Conservation (phyloP, 2,329 filamentous ascomycete genomes). For the Neofusicoccum sp. region DNA sequence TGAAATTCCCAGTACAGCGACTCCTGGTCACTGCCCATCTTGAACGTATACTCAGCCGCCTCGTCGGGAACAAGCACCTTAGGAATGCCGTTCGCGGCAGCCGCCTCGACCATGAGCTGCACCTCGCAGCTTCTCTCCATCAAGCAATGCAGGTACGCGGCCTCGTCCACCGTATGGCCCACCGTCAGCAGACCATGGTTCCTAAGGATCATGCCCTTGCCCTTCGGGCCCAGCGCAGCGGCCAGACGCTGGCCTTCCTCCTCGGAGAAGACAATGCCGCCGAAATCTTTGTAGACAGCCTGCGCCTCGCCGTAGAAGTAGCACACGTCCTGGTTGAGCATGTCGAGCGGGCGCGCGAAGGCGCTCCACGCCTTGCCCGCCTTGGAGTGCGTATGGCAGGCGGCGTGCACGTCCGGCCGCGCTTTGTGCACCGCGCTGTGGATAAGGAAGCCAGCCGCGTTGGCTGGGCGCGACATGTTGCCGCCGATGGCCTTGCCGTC, state of each 20-base stretch:
- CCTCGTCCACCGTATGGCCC: slow-evolving; percentile 70
- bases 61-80: slow-evolving; percentile 58
- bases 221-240: slow-evolving; percentile 59
- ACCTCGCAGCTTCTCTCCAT: slow-evolving; percentile 68
- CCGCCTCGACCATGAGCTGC: slow-evolving; percentile 67
- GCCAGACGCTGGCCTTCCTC: slow-evolving; percentile 66
- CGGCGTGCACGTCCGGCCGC: slow-evolving; percentile 62
- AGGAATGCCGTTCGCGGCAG: slow-evolving; percentile 49
- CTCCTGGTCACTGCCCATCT: slow-evolving; percentile 48
- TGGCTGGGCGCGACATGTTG: slow-evolving; percentile 59
- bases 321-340: slow-evolving; percentile 68
- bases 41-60: slow-evolving; percentile 54
- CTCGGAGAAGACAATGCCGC: slow-evolving; percentile 61
- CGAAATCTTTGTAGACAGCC: slow-evolving; percentile 63
- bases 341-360: slow-evolving; percentile 65
- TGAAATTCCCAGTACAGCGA: slow-evolving; percentile 53
- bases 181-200: slow-evolving; percentile 74
- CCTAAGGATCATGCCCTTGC: slow-evolving; percentile 62
- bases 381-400: slow-evolving; percentile 67
- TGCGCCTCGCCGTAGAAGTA: slow-evolving; percentile 63
- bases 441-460: slow-evolving; percentile 68
- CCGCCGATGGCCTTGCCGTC: slow-evolving; percentile 64
- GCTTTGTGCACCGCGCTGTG: slow-evolving; percentile 68
- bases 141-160: slow-evolving; percentile 66
- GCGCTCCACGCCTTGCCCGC: slow-evolving; percentile 66